Evolutionary conservation across 331 rosid species (phyloP), one percentile per base, ranked within the genome.

Genomic region (Rhamnella rubrinervis): DNA sequence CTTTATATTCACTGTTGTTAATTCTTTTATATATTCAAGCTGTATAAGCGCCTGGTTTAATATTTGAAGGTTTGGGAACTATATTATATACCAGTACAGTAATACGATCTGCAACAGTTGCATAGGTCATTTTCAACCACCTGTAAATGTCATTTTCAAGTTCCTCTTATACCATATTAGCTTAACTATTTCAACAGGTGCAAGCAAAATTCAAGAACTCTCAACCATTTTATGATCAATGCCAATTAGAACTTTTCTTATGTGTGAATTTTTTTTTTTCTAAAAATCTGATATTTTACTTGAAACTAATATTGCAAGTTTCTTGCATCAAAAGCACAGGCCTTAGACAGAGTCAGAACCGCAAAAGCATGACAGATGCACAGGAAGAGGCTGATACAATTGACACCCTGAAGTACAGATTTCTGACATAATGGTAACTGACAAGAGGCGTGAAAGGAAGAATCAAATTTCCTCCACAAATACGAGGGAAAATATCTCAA

Each of bases 381-480:
- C 80, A 75, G 70, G 80, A 39, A 21, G 73, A 67, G 61, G 72
- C 61, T 69, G 74, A 67, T 75, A 72, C 75, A 78, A 56, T 57
- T 55, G 75, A 72, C 73, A 73, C 70, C 38, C 65, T 25, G 63
- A 69, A 69, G 60, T 57, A 21, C 61, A 40, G n/a, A 55, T 37
- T 31, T 73, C 44, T 35, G 35, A 58, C 18, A 40, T 18, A 39
- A 21, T 21, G 55, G 63, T 4, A 68, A 55, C 14, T 41, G 52
- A 41, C 50, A 19, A 46, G 63, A 56, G 51, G 68, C 41, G 52
- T 59, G 77, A 69, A 57, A 9, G 72, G 70, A 80, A 78, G 58
- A 82, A 81, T 70, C 75, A 77, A 76, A 71, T 55, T 65, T 67
- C 84, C 81, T 77, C 67, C 49, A 62, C 67, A 20, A 55, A 59